Conservation (phyloP, 208 protist species). For the Leishmania amazonensis region DNA sequence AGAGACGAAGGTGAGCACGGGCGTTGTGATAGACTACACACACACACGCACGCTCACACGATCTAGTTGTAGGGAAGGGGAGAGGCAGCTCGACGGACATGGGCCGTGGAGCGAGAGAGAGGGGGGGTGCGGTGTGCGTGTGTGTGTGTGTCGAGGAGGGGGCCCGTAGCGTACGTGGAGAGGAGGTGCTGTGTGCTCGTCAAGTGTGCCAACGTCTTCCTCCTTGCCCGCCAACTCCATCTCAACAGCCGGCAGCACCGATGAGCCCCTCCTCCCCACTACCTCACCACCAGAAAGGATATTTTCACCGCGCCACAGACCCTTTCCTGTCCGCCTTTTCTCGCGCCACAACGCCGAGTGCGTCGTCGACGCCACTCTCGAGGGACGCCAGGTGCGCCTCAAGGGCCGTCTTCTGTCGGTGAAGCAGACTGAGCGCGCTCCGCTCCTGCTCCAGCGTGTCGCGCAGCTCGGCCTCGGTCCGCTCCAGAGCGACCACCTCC, state of each 20-base stretch:
- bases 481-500: conserved; percentile 8
- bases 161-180: neutral
- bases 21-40: neutral
- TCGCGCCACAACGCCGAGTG: neutral
- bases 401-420: conserved; percentile 6
- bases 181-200: neutral
- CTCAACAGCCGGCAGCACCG: neutral
- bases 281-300: neutral
- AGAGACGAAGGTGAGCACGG: neutral
- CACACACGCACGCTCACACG: too few relatives aligned
- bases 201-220: neutral
- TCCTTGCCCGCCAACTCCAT: neutral
- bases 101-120: neutral
- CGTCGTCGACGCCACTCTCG: neutral
- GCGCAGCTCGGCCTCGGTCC: neutral
- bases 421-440: conserved; percentile 4
- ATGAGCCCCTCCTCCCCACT: neutral
- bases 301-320: neutral
- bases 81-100: neutral
- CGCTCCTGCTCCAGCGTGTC: neutral
- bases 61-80: neutral
- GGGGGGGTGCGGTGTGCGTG: neutral
- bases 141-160: neutral
- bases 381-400: conserved; percentile 14
- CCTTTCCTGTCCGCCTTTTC: neutral